Percentiles rank a stretch among this genome's conserved stretches.
Evolutionary conservation across 805 yeast species (phyloP).

Genomic region (Zygosaccharomyces rouxii): DNA sequence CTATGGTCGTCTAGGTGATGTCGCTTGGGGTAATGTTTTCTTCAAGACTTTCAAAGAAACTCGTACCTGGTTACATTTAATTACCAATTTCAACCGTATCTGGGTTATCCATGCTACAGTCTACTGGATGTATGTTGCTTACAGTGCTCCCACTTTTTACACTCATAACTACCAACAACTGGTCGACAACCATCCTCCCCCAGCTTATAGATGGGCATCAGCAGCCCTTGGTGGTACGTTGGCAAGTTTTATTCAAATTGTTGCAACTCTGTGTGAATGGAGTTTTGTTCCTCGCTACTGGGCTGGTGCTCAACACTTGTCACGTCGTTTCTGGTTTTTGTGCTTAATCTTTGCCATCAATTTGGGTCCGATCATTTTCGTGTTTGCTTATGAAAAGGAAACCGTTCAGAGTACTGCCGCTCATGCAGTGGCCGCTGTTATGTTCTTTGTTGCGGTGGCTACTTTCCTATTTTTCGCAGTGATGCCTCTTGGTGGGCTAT

Average conservation of each 20-base stretch:
- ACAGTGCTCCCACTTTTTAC: constrained; percentile 86
- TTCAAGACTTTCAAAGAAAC: constrained; percentile 94
- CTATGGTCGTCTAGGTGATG: constrained; percentile 83
- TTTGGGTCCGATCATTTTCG: constrained; percentile 81
- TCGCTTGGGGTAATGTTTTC: constrained; percentile 86
- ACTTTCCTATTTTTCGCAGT: constrained; percentile 82
- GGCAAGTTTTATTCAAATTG: constrained; percentile 74
- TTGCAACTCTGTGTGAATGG: constrained; percentile 92
- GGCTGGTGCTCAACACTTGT: constrained; percentile 98
- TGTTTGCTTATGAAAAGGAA: constrained; percentile 74
- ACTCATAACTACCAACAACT: constrained; percentile 83
- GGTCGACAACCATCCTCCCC: constrained; percentile 77
- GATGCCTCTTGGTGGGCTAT: constrained; percentile 96
- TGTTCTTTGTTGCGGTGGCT: constrained; percentile 81
- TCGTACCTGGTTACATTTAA: constrained; percentile 95
- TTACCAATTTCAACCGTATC: constrained; percentile 95
- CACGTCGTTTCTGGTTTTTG: constrained; percentile 80
- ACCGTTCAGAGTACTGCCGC: constrained; percentile 67
- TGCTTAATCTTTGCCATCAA: constrained; percentile 61
- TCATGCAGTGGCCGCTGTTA: constrained; percentile 73
- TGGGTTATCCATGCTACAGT: constrained; percentile 90
- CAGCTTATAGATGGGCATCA: constrained; percentile 90
- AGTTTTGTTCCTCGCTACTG: constrained; percentile 93
- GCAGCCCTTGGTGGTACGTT: constrained; percentile 89
- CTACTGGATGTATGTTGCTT: constrained; percentile 94